A percentile compares a stretch with the other conserved stretches of the same genome.
Evolutionary conservation across 2,329 filamentous ascomycete species (phyloP).

Genomic region (Fusarium sp.): DNA sequence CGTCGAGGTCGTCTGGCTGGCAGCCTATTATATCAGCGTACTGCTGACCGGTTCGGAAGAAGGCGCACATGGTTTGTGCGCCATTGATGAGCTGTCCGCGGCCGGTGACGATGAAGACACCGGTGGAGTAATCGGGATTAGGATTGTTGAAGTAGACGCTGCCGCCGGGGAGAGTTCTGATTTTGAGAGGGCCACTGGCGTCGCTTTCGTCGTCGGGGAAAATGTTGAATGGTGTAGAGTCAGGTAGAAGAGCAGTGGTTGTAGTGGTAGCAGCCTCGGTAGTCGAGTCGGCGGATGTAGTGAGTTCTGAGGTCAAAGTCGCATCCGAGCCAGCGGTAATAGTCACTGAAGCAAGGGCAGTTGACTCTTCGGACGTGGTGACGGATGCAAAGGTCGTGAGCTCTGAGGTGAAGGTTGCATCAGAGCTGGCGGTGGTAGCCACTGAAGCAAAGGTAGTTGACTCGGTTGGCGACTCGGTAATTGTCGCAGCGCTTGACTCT

Average conservation of each 20-base stretch:
- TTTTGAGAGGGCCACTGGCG: neutral
- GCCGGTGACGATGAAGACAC: neutral
- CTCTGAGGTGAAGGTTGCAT: neutral
- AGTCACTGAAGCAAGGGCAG: neutral
- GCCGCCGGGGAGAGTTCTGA: neutral
- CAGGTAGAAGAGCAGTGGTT: neutral
- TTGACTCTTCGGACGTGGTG: neutral
- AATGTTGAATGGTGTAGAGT: neutral
- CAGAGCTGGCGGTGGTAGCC: neutral
- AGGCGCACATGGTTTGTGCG: neutral
- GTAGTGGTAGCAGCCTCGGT: neutral
- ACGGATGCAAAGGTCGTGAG: neutral
- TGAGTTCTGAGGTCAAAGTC: neutral
- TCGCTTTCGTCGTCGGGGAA: neutral
- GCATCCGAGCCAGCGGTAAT: neutral
- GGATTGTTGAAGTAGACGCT: neutral
- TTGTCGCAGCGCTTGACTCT: neutral
- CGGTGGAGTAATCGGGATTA: neutral
- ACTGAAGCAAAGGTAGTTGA: neutral
- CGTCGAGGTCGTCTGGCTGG: rapidly evolving
- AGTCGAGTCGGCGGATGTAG: neutral
- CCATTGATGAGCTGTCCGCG: neutral
- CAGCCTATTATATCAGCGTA: neutral
- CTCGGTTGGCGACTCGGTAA: neutral
- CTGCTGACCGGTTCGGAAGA: neutral